Percentiles rank a stretch among this genome's conserved stretches.
These are phyloP conservation scores for Fomitopsis palustris DNA, from an alignment of 1,284 basidiomycete genomes.

Conservation along the genomic window DNA sequence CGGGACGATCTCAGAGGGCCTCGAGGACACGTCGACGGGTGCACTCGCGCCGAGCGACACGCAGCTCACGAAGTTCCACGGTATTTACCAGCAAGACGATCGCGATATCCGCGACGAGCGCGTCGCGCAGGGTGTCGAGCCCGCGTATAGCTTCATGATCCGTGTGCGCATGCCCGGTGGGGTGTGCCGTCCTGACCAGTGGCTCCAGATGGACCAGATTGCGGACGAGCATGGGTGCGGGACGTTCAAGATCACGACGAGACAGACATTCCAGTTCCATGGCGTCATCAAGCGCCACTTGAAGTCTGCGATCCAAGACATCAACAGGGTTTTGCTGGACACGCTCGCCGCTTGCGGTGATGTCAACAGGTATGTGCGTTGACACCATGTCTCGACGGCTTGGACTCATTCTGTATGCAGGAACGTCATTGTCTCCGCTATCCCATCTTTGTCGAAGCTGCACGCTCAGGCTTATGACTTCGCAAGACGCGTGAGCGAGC, in stretches of 20 bases:
- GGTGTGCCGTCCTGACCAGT: conserved; percentile 89
- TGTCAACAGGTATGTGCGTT: conserved; percentile 75
- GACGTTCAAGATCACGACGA: conserved; percentile 97
- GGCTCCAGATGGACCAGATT: conserved; percentile 95
- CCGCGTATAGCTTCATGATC: conserved; percentile 99
- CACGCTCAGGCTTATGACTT: conserved; percentile 88
- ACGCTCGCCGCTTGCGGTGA: conserved; percentile 98
- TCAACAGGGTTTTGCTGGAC: conserved; percentile 90
- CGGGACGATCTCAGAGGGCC: conserved; percentile 92
- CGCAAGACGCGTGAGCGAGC: conserved; percentile 82
- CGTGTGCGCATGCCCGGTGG: conserved; percentile 95
- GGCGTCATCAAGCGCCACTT: conserved; percentile 96
- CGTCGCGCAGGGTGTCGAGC: conserved; percentile 89
- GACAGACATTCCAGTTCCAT: conserved; percentile 99
- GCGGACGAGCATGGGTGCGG: conserved; percentile 93
- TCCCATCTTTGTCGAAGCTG: conserved; percentile 83
- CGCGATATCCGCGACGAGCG: conserved; percentile 98
- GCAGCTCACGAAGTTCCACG: conserved; percentile 99
- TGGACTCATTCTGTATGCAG: conserved; percentile 35
- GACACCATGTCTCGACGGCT: not conserved
- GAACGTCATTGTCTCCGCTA: conserved; percentile 91
- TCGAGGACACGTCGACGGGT: conserved; percentile 85
- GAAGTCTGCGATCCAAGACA: conserved; percentile 95
- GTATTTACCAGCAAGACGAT: conserved; percentile 97
- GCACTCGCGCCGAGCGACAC: conserved; percentile 87